Conservation (phyloP, 73 alveolate genomes). For the Paramecium pentaurelia region DNA sequence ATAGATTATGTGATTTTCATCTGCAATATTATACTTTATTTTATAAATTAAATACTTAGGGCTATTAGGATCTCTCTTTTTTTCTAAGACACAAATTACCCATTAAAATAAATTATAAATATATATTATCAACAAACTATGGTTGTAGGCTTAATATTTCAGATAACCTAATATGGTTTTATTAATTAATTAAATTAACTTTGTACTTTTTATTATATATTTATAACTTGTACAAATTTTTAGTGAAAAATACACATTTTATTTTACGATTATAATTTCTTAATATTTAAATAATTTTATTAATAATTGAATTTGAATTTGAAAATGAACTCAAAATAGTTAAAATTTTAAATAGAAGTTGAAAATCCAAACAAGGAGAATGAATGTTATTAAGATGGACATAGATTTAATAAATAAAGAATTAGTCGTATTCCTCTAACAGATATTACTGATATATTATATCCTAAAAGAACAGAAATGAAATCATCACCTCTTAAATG, state of each 20-base stretch:
- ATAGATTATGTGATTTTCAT: neutral
- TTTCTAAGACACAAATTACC: constrained; percentile 8
- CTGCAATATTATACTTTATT: neutral
- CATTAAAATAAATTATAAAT: neutral
- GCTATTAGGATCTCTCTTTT: neutral
- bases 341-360: neutral
- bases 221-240: too few species aligned
- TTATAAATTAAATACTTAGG: neutral
- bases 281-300: neutral
- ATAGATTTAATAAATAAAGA: neutral
- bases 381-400: neutral
- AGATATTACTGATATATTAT: neutral
- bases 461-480: neutral
- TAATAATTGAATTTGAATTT: neutral
- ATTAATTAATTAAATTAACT: too few species aligned
- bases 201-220: too few species aligned
- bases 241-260: too few species aligned
- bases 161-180: too few species aligned
- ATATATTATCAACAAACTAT: neutral
- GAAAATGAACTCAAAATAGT: neutral
- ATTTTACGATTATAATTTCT: too few species aligned
- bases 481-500: neutral
- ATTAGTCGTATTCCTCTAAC: neutral
- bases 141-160: too few species aligned
- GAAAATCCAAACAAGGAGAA: neutral